Base-by-base conservation (phyloP, 108 stramenopile genomes). In the Nitzschia palea region DNA sequence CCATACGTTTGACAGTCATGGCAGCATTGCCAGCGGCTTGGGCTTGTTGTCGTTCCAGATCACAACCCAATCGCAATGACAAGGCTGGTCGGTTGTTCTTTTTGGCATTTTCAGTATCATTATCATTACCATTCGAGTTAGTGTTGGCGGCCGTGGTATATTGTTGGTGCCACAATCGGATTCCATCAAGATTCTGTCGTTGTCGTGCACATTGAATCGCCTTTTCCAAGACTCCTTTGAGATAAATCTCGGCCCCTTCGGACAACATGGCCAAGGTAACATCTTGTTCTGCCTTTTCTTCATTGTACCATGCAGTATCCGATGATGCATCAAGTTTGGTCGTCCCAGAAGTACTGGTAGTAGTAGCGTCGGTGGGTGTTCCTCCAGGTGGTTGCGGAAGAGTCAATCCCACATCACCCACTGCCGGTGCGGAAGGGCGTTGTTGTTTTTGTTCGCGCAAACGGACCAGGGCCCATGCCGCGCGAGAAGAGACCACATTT, bases 111-210 rank as follows among this genome's bases (percentile, higher is more conserved):
- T 48, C 47, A 17, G 27, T 0, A 14, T 37, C 25, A 8, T 20
- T 40, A 3, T 37, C 25, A 6, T 37, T 26, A 3, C 37, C 59
- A 2, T 14, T 40, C 10, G 40, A 10, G 6, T 12, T 32, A 10
- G 29, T 31, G 14, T 30, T 50, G 30, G 25, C 37, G 27, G 26
- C 43, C 6, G 44, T 18, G 20, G 43, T 26, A 30, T 82, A 70
- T 70, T 89, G 85, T 28, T 81, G 73, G 64, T 93, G 85, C 87
- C 86, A 90, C 34, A 93, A 67, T 23, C 91, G 83, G 31, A 93
- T 86, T 12, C 87, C 91, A 51, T 93, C 88, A 23, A 93, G 44
- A 56, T 93, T 93, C 43, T 85, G 82, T 15, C 91, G 87, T 29
- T 88, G 87, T 2, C 87, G 86, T 14, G 91, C 83, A 61, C 84